These are phyloP conservation scores for Lodderomyces margitis DNA, from an alignment of 1,139 yeast genomes.

Conservation along the genomic window DNA sequence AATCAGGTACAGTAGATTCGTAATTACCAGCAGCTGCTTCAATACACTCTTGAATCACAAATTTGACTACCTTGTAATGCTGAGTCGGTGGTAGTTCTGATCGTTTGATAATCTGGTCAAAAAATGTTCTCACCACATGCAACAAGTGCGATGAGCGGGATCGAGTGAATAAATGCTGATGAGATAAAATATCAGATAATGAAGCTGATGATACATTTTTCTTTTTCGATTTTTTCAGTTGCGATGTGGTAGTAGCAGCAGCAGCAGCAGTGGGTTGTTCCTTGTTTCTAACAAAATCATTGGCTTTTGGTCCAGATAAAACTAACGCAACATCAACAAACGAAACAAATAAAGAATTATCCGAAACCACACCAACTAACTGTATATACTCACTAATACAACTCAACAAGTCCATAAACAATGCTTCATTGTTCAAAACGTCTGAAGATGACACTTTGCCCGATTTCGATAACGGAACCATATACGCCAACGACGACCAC, in stretches of 20 bases:
- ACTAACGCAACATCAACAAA: conserved; percentile 47
- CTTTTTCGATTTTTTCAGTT: conserved; percentile 25
- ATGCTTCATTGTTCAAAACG: conserved; percentile 31
- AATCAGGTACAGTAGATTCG: conserved; percentile 27
- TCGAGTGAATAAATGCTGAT: conserved; percentile 54
- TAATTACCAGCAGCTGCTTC: conserved; percentile 25
- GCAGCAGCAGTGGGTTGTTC: background rate
- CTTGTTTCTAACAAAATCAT: background rate
- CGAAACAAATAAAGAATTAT: conserved; percentile 39
- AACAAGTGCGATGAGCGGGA: conserved; percentile 40
- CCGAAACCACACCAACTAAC: conserved; percentile 33
- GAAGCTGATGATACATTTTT: conserved; percentile 46
- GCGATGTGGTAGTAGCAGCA: background rate
- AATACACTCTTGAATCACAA: conserved; percentile 50
- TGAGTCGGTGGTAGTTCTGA: conserved; percentile 61
- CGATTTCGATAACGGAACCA: conserved; percentile 46
- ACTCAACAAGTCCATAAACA: conserved; percentile 28
- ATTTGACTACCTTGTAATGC: conserved; percentile 59
- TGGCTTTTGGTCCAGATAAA: conserved; percentile 42
- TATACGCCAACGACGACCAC: conserved; percentile 51
- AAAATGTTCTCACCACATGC: conserved; percentile 44
- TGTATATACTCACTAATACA: conserved; percentile 29
- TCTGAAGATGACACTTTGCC: conserved; percentile 32
- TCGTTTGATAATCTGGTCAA: conserved; percentile 47
- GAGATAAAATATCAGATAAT: conserved; percentile 69